Conservation (phyloP, 106 monocot species). For the Allium fistulosum region DNA sequence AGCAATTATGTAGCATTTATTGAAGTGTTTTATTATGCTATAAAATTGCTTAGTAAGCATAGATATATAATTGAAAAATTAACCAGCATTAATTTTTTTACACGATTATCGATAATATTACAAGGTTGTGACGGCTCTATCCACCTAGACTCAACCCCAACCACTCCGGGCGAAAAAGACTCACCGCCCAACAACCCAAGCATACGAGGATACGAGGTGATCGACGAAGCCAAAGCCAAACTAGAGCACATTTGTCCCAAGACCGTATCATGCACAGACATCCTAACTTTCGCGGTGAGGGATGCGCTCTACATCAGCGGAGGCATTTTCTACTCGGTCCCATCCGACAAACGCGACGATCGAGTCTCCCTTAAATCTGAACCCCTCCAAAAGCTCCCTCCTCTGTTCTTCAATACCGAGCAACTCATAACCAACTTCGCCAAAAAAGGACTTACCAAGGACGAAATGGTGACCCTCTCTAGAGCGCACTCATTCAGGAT, state of each 20-base stretch:
- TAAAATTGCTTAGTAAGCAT: no score
- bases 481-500: not conserved
- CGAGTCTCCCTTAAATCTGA: not conserved
- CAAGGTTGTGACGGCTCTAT: not conserved
- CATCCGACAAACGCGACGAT: not conserved
- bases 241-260: not conserved
- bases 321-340: not conserved
- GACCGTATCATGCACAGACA: not conserved
- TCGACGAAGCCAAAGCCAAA: not conserved
- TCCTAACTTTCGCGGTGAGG: not conserved
- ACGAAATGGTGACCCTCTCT: not conserved
- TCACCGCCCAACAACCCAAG: not conserved
- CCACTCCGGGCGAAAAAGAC: not conserved
- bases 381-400: not conserved
- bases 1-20: no score
- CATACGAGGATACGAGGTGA: not conserved
- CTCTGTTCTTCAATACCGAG: not conserved
- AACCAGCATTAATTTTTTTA: no score
- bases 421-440: not conserved
- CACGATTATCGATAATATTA: no score
- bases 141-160: not conserved
- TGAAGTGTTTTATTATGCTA: no score
- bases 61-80: no score
- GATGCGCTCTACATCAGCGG: not conserved
- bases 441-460: not conserved